phyloP scores from a whole-genome alignment of 306 rosid species.

The Dalbergia cultrata region DNA sequence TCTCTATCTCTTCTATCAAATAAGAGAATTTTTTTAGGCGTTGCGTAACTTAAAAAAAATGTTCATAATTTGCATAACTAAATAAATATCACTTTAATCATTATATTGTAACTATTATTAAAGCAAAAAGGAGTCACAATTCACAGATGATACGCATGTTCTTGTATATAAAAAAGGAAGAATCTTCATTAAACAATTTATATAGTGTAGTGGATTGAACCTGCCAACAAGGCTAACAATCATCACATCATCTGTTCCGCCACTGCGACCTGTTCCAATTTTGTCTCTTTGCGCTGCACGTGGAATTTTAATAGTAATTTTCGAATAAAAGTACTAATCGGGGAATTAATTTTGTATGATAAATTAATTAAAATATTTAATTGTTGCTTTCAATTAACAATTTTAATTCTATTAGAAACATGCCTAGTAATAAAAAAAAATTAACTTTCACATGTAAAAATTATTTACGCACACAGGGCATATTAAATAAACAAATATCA shows the following conservation, averaged over 20 bases:
- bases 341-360: neutral
- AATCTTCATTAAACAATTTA: neutral
- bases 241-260: neutral
- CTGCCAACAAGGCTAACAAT: neutral
- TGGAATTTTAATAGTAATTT: neutral
- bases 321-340: neutral
- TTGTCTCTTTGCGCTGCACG: neutral
- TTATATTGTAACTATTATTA: no score
- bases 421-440: no score
- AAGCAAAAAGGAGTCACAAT: neutral
- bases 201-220: neutral
- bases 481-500: no score
- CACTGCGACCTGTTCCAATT: neutral
- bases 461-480: no score
- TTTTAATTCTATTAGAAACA: no score
- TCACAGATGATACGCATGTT: no score
- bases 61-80: neutral
- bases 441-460: no score
- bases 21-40: neutral
- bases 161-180: neutral
- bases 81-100: no score
- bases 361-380: no score
- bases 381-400: no score
- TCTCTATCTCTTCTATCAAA: neutral
- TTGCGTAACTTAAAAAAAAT: neutral